These are phyloP conservation scores for Xylaria sp. DNA, from an alignment of 2,329 filamentous ascomycete species.

Conservation along the genomic window DNA sequence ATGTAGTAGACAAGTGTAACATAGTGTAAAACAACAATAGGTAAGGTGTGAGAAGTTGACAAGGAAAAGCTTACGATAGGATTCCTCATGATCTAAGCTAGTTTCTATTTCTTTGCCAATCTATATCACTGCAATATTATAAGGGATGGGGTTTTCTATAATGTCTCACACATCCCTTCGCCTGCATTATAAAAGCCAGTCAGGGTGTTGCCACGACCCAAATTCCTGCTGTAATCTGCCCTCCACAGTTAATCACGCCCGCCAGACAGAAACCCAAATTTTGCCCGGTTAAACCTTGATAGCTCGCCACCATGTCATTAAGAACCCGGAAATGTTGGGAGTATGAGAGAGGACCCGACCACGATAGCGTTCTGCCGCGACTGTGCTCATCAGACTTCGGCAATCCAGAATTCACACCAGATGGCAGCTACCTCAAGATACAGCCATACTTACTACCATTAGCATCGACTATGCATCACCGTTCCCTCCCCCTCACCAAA, in stretches of 20 bases:
- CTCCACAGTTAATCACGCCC: not conserved
- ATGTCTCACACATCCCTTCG: not conserved
- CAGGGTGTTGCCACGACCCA: not conserved
- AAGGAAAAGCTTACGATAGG: no score
- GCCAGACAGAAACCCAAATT: not conserved
- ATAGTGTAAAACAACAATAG: no score
- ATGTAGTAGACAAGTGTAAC: no score
- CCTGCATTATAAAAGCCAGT: not conserved
- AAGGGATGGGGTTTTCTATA: not conserved
- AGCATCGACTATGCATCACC: not conserved
- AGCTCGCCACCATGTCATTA: constrained; percentile 19
- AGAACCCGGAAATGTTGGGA: constrained; percentile 8
- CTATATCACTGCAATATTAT: not conserved
- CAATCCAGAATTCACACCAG: constrained; percentile 7
- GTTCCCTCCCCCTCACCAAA: not conserved
- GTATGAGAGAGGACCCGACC: constrained; percentile 15
- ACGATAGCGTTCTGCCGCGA: not conserved
- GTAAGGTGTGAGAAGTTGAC: no score
- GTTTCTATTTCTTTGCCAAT: constrained; percentile 3
- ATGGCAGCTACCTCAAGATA: not conserved
- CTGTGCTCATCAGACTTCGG: constrained; percentile 19
- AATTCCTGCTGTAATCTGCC: not conserved
- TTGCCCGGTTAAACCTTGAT: not conserved
- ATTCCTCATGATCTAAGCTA: no score
- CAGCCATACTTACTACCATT: not conserved